Percentiles rank a stretch among this genome's conserved stretches.
phyloP scores from a whole-genome alignment of 805 yeast species.

The Yarrowia keelungensis region DNA sequence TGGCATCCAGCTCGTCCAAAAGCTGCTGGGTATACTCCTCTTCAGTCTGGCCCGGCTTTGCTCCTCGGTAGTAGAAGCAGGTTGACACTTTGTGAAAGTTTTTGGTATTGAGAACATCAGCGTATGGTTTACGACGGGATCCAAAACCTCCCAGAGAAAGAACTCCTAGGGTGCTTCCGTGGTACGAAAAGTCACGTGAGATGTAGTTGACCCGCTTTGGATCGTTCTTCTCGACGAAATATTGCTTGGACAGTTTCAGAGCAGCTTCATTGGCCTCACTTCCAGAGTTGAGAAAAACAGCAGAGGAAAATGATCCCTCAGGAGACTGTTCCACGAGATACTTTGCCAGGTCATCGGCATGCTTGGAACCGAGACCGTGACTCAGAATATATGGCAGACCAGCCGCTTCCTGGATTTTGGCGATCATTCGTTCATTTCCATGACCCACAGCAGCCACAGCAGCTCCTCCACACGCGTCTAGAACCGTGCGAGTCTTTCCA shows the following conservation, averaged over 20 bases:
- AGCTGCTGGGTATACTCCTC: slow-evolving; percentile 53
- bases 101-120: slow-evolving; percentile 4
- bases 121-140: slow-evolving; percentile 12
- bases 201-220: slow-evolving; percentile 54
- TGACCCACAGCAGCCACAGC: slow-evolving; percentile 28
- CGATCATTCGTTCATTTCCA: slow-evolving; percentile 18
- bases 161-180: slow-evolving; percentile 55
- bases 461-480: slow-evolving; percentile 32
- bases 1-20: slow-evolving; percentile 54
- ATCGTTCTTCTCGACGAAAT: slow-evolving; percentile 55
- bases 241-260: slow-evolving; percentile 60
- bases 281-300: slow-evolving; percentile 49
- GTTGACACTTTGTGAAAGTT: slow-evolving; percentile 33
- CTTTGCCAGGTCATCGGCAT: slow-evolving; percentile 20
- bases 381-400: slow-evolving; percentile 20
- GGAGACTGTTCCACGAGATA: slow-evolving; percentile 19
- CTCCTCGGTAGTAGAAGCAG: slow-evolving; percentile 45
- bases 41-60: slow-evolving; percentile 51
- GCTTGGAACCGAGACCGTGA: slow-evolving; percentile 10
- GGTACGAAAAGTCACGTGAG: slow-evolving; percentile 56
- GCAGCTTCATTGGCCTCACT: slow-evolving; percentile 71
- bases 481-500: background rate
- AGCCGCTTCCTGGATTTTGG: slow-evolving; percentile 14
- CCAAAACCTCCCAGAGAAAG: slow-evolving; percentile 17
- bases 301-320: background rate